Evolutionary conservation across 495 filamentous ascomycete species (phyloP).

Genomic region (Aspergillus baeticus): DNA sequence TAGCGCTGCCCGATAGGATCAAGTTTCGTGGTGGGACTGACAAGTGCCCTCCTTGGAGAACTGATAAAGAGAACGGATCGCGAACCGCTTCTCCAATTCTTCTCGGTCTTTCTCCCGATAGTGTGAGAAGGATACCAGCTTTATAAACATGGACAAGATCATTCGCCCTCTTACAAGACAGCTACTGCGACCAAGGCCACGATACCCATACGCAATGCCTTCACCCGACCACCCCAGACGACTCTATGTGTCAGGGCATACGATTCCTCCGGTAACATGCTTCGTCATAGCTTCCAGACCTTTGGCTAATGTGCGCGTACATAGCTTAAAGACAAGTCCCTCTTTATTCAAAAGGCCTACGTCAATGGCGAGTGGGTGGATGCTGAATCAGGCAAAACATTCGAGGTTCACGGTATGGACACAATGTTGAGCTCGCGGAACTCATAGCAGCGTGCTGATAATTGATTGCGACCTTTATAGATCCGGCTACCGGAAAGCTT

Average conservation of each 20-base stretch:
- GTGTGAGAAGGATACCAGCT: background rate
- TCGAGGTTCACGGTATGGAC: constrained; percentile 66
- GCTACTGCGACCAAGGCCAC: constrained; percentile 35
- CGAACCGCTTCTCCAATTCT: background rate
- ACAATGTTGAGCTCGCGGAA: background rate
- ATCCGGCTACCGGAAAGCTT: constrained; percentile 74
- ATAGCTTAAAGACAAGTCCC: constrained; percentile 77
- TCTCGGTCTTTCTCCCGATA: background rate
- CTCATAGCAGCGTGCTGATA: background rate
- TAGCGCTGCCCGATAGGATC: background rate
- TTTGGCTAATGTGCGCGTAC: constrained; percentile 1
- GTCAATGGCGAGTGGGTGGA: constrained; percentile 84
- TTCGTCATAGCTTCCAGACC: background rate
- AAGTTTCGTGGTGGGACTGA: background rate
- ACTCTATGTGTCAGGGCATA: constrained; percentile 44
- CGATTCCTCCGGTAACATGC: constrained; percentile 37
- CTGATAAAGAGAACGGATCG: constrained; percentile 6
- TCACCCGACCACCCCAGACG: constrained; percentile 30
- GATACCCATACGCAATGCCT: constrained; percentile 43
- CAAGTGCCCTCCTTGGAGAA: background rate
- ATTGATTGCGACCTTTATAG: constrained; percentile 36
- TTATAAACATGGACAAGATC: constrained; percentile 38
- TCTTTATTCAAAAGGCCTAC: constrained; percentile 79
- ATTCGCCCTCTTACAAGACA: constrained; percentile 39
- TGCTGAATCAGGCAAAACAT: constrained; percentile 74